Conservation (phyloP, 164 flowering plant species). For the Sextonia rubra region DNA sequence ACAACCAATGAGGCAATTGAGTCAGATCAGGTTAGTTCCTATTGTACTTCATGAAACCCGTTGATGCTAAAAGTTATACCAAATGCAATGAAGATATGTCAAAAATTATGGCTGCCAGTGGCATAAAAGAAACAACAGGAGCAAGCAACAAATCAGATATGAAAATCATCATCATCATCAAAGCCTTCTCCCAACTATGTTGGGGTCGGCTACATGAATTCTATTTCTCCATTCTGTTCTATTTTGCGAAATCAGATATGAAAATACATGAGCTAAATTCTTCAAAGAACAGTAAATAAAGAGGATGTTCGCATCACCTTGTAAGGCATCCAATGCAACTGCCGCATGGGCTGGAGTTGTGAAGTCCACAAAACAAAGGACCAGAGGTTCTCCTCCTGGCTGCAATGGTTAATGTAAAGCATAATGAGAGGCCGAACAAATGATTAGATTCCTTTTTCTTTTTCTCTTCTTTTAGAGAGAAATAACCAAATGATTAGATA, state of each 20-base stretch:
- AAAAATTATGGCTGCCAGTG: background rate
- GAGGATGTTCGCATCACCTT: slow-evolving; percentile 36
- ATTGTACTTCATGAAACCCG: no score
- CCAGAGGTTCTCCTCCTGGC: slow-evolving; percentile 63
- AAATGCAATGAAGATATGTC: background rate
- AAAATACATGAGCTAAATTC: background rate
- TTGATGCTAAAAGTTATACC: no score
- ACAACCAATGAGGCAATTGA: background rate
- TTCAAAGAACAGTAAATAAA: no score
- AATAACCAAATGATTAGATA: background rate
- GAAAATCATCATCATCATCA: no score
- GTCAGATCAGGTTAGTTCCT: background rate
- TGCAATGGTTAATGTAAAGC: slow-evolving; percentile 19
- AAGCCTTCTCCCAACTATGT: no score
- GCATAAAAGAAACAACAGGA: slow-evolving; percentile 8
- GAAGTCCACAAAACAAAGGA: slow-evolving; percentile 77
- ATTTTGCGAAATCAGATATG: no score
- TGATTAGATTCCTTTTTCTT: no score
- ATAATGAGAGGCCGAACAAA: background rate
- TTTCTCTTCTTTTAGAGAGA: background rate
- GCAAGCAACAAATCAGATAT: slow-evolving; percentile 9
- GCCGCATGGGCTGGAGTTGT: slow-evolving; percentile 59
- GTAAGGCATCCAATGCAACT: slow-evolving; percentile 60
- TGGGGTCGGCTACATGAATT: no score
- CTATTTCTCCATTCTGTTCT: no score